These are phyloP conservation scores for Immersiella caudata DNA, from an alignment of 495 filamentous ascomycete species.

Conservation along the genomic window DNA sequence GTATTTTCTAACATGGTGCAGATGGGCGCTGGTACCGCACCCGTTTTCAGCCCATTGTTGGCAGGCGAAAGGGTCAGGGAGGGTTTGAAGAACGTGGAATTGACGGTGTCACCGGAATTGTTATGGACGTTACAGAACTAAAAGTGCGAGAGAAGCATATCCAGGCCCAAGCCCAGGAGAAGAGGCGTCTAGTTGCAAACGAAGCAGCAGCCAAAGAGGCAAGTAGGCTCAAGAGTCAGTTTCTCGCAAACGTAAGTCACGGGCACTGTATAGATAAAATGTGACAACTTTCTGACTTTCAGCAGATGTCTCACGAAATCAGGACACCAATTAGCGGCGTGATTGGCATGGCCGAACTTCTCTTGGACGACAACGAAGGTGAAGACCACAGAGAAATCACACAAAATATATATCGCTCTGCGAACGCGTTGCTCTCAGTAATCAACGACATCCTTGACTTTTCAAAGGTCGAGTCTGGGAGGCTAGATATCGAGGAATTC, in stretches of 20 bases:
- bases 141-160: constrained; percentile 60
- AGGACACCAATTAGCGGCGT: constrained; percentile 72
- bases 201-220: constrained; percentile 71
- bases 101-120: constrained; percentile 68
- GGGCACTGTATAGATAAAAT: background rate
- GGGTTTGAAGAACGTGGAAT: constrained; percentile 50
- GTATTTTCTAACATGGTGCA: constrained; percentile 21
- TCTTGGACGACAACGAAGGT: constrained; percentile 66
- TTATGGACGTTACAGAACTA: constrained; percentile 70
- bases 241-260: constrained; percentile 59
- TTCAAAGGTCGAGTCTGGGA: constrained; percentile 81
- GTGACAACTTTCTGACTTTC: background rate
- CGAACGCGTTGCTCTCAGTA: constrained; percentile 77
- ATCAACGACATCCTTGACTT: constrained; percentile 92
- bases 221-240: constrained; percentile 68
- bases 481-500: constrained; percentile 72
- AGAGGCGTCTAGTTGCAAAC: constrained; percentile 62
- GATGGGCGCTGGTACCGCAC: constrained; percentile 65
- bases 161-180: constrained; percentile 61
- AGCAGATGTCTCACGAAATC: constrained; percentile 85
- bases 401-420: constrained; percentile 78
- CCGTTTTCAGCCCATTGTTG: constrained; percentile 61
- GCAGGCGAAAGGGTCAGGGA: constrained; percentile 51
- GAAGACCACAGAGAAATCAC: constrained; percentile 73
- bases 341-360: constrained; percentile 70